Evolutionary conservation across 495 filamentous ascomycete species (phyloP).

Genomic region (Oidiodendron maius): DNA sequence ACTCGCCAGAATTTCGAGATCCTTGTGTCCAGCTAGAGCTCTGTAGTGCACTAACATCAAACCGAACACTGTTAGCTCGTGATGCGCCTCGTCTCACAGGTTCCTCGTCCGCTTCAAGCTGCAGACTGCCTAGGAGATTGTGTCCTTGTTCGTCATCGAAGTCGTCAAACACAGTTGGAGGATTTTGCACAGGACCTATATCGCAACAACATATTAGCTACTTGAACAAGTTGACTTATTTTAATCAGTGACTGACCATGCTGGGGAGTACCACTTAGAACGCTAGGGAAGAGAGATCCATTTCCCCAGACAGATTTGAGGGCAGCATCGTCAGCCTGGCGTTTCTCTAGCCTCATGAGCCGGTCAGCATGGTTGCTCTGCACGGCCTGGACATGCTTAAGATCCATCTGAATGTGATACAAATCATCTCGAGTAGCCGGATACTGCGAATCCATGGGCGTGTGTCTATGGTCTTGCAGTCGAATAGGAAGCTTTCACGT

Average conservation of each 20-base stretch:
- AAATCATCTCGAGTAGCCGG: slow-evolving; percentile 60
- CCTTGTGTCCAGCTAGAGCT: slow-evolving; percentile 77
- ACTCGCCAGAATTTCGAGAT: slow-evolving; percentile 72
- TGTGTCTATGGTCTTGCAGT: neutral
- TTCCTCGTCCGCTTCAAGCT: slow-evolving; percentile 83
- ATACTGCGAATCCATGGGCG: slow-evolving; percentile 49
- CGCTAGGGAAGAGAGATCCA: slow-evolving; percentile 75
- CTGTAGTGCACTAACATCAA: slow-evolving; percentile 93
- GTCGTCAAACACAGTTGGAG: slow-evolving; percentile 66
- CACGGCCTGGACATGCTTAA: slow-evolving; percentile 73
- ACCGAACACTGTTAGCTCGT: slow-evolving; percentile 95
- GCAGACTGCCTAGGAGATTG: slow-evolving; percentile 65
- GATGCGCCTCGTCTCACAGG: slow-evolving; percentile 81
- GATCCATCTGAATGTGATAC: slow-evolving; percentile 80
- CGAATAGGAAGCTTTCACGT: neutral
- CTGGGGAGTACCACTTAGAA: slow-evolving; percentile 69
- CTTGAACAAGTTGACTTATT: slow-evolving; percentile 7
- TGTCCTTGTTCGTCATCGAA: slow-evolving; percentile 78
- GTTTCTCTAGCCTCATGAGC: slow-evolving; percentile 70
- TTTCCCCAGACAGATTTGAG: slow-evolving; percentile 87
- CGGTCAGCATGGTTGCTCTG: slow-evolving; percentile 80
- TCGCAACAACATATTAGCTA: slow-evolving; percentile 21
- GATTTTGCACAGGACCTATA: slow-evolving; percentile 67
- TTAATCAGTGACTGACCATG: slow-evolving; percentile 75
- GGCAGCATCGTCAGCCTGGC: slow-evolving; percentile 72